Conservation (phyloP, 306 rosid genomes). For the Amphicarpaea edgeworthii region DNA sequence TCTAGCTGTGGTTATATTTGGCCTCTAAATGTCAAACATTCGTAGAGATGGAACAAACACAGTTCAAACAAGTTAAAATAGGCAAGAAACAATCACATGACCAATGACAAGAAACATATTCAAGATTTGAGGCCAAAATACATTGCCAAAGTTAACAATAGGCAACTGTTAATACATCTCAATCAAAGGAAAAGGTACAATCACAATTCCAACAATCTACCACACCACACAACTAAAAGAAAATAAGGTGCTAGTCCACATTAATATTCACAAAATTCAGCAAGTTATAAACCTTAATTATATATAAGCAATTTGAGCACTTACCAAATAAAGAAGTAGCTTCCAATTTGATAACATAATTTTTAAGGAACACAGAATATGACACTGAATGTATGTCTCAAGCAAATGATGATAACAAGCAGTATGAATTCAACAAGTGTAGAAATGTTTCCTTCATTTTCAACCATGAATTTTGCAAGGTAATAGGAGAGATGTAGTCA, state of each 20-base stretch:
- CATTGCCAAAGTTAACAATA: too few relatives aligned
- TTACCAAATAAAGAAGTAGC: neutral
- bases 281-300: neutral
- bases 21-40: too few relatives aligned
- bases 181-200: too few relatives aligned
- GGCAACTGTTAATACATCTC: too few relatives aligned
- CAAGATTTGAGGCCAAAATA: too few relatives aligned
- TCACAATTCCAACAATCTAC: neutral
- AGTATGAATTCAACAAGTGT: neutral
- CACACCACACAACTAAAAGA: neutral
- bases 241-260: neutral
- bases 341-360: neutral
- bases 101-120: too few relatives aligned
- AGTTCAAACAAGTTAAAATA: too few relatives aligned
- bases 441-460: neutral
- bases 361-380: slow-evolving; percentile 1
- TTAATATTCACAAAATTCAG: neutral
- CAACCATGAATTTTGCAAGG: slow-evolving; percentile 15
- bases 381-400: slow-evolving; percentile 4
- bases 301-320: neutral
- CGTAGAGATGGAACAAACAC: too few relatives aligned
- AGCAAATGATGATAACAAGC: neutral
- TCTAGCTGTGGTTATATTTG: too few relatives aligned
- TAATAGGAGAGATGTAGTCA: slow-evolving; percentile 1
- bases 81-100: too few relatives aligned